Percentiles rank a stretch among this genome's conserved stretches.
Evolutionary conservation across 139 green algal genomes (phyloP).

Genomic region (Closterium sp.): DNA sequence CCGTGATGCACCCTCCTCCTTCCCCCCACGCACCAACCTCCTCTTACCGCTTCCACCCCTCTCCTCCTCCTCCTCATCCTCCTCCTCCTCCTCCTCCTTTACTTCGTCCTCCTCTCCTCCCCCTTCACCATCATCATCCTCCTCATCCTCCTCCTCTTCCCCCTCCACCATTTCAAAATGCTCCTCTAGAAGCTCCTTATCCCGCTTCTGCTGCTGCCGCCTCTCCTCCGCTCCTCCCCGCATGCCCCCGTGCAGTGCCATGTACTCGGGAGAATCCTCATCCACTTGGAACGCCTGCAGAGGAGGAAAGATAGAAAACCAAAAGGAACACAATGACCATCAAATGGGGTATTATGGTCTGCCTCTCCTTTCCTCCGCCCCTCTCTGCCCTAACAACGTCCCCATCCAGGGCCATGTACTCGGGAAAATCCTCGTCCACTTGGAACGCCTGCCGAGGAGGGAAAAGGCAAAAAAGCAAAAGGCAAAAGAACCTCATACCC

Average conservation of each 20-base stretch:
- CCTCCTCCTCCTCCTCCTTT: neutral
- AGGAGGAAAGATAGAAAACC: too few species aligned
- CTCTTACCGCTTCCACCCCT: slow-evolving; percentile 12
- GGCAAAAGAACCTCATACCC: too few species aligned
- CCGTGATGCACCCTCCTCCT: neutral
- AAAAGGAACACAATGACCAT: too few species aligned
- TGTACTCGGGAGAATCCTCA: slow-evolving; percentile 29
- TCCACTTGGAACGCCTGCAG: slow-evolving; percentile 28
- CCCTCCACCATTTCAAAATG: slow-evolving; percentile 36
- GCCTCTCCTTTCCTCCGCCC: neutral
- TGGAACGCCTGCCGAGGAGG: neutral
- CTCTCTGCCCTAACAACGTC: neutral
- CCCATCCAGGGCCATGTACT: neutral
- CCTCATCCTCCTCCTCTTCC: slow-evolving; percentile 3
- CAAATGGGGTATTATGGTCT: too few species aligned
- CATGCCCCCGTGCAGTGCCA: slow-evolving; percentile 2
- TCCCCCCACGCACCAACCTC: neutral
- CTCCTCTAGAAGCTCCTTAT: slow-evolving; percentile 10
- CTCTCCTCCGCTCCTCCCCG: neutral
- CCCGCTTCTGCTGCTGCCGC: neutral
- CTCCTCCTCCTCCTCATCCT: slow-evolving; percentile 7
- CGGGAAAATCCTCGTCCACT: neutral
- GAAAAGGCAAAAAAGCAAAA: too few species aligned
- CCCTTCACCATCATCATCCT: neutral
- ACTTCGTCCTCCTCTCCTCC: neutral